Conservation (phyloP, 1,284 basidiomycete genomes). For the Leccinum subfulvum region DNA sequence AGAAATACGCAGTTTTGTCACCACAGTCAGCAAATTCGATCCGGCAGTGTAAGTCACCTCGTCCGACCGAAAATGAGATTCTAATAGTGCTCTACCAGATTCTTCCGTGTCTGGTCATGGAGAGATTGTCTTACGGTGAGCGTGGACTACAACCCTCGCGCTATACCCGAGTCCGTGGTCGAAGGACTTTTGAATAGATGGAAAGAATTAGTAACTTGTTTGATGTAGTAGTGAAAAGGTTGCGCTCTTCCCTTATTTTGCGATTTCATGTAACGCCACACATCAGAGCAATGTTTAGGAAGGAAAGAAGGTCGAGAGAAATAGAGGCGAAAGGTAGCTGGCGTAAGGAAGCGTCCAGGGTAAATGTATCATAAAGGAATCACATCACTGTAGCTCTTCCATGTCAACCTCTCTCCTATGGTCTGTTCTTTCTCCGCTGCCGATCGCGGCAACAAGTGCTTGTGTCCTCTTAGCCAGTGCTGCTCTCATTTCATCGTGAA, state of each 20-base stretch:
- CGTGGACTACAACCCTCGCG: neutral
- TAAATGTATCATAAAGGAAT: slow-evolving; percentile 7
- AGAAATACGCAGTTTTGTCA: neutral
- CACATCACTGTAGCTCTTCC: slow-evolving; percentile 29
- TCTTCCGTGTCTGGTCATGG: slow-evolving; percentile 3
- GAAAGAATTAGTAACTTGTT: neutral
- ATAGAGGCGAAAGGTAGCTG: slow-evolving; percentile 86
- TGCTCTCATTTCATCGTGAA: slow-evolving; percentile 83
- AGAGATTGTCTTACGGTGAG: neutral
- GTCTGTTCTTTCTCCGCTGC: slow-evolving; percentile 29
- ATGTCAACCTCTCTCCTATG: slow-evolving; percentile 29
- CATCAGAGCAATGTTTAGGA: neutral
- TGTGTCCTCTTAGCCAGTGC: slow-evolving; percentile 70
- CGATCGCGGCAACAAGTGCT: slow-evolving; percentile 53
- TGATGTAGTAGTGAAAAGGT: neutral
- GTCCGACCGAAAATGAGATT: neutral
- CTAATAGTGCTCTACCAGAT: neutral
- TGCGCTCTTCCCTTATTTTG: neutral
- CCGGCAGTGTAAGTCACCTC: neutral
- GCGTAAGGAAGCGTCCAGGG: slow-evolving; percentile 52
- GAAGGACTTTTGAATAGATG: slow-evolving; percentile 1
- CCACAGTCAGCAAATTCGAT: neutral
- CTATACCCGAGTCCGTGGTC: neutral
- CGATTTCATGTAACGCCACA: neutral
- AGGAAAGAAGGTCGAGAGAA: slow-evolving; percentile 87